A percentile compares a stretch with the other conserved stretches of the same genome.
Conservation (phyloP, 2,329 filamentous ascomycete species). For the Epichloe baconii region DNA sequence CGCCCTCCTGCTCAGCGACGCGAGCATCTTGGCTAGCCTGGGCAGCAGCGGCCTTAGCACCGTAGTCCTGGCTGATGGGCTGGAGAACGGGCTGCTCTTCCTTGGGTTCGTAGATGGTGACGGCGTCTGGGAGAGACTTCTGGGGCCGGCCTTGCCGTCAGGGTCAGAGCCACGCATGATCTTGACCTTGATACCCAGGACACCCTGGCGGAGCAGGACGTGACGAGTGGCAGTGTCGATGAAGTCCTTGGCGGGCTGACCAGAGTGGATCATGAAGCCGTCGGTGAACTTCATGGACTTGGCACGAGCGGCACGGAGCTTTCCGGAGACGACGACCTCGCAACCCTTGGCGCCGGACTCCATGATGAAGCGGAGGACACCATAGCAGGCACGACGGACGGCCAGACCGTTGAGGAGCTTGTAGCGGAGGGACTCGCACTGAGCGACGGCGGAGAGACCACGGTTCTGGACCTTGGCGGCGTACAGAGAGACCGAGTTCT, state of each 20-base stretch:
- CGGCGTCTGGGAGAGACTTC: slow-evolving; percentile 94
- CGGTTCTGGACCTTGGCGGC: slow-evolving; percentile 99
- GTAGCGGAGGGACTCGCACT: slow-evolving; percentile 99
- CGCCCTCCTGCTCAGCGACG: slow-evolving; percentile 43
- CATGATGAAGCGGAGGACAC: slow-evolving; percentile 99
- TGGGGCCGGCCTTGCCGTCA: slow-evolving; percentile 95
- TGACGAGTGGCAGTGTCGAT: slow-evolving; percentile 97
- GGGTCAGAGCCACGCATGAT: slow-evolving; percentile 99
- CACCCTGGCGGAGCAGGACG: slow-evolving; percentile 99
- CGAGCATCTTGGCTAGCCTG: slow-evolving; percentile 50
- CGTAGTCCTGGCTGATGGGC: slow-evolving; percentile 97
- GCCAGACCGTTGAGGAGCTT: slow-evolving; percentile 99
- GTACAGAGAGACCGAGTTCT: slow-evolving; percentile 99
- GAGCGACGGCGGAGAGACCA: slow-evolving; percentile 97
- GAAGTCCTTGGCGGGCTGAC: slow-evolving; percentile 98
- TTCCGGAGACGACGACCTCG: slow-evolving; percentile 98
- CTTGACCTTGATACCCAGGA: slow-evolving; percentile 99
- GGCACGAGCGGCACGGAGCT: slow-evolving; percentile 96
- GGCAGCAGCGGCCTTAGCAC: slow-evolving; percentile 71
- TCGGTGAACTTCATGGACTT: slow-evolving; percentile 99
- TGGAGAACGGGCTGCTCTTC: slow-evolving; percentile 93
- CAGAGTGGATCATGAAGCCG: slow-evolving; percentile 99
- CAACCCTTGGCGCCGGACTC: slow-evolving; percentile 99
- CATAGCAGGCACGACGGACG: slow-evolving; percentile 97
- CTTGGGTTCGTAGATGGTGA: slow-evolving; percentile 99